Percentiles rank a stretch among this genome's conserved stretches.
Conservation (phyloP, 2,329 filamentous ascomycete species). For the Fusarium sarcochroum region DNA sequence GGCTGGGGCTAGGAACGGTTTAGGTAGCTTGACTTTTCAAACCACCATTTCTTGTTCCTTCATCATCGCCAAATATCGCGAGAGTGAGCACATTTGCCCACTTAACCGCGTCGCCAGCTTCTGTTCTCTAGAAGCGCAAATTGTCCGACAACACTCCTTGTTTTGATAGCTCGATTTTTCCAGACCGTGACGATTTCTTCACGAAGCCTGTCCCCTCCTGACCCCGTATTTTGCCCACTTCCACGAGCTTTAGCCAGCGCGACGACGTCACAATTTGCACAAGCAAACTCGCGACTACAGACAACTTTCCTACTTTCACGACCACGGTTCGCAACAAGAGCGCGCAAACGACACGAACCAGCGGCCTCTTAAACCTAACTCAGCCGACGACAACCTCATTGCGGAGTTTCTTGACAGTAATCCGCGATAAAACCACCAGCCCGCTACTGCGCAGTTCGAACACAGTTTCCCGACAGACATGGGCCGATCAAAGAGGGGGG, state of each 20-base stretch:
- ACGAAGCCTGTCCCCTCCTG: constrained; percentile 24
- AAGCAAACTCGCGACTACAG: constrained; percentile 11
- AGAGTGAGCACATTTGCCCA: constrained; percentile 39
- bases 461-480: constrained; percentile 45
- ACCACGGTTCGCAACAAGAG: not conserved
- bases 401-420: constrained; percentile 9
- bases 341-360: constrained; percentile 14
- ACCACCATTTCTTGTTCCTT: constrained; percentile 43
- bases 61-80: constrained; percentile 40
- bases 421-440: constrained; percentile 2
- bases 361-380: not conserved
- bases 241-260: constrained; percentile 25
- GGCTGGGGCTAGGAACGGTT: constrained; percentile 26
- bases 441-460: constrained; percentile 8
- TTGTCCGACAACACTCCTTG: constrained; percentile 5
- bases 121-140: constrained; percentile 15
- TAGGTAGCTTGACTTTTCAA: constrained; percentile 42
- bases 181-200: constrained; percentile 18
- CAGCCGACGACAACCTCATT: constrained; percentile 25
- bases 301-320: constrained; percentile 7
- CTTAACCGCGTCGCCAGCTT: constrained; percentile 19
- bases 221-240: constrained; percentile 19
- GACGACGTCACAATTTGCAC: constrained; percentile 32
- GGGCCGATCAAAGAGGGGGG: constrained; percentile 63
- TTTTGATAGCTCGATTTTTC: constrained; percentile 2